These are phyloP conservation scores for Eimeria praecox DNA, from an alignment of 169 alveolate genomes.

Conservation along the genomic window DNA sequence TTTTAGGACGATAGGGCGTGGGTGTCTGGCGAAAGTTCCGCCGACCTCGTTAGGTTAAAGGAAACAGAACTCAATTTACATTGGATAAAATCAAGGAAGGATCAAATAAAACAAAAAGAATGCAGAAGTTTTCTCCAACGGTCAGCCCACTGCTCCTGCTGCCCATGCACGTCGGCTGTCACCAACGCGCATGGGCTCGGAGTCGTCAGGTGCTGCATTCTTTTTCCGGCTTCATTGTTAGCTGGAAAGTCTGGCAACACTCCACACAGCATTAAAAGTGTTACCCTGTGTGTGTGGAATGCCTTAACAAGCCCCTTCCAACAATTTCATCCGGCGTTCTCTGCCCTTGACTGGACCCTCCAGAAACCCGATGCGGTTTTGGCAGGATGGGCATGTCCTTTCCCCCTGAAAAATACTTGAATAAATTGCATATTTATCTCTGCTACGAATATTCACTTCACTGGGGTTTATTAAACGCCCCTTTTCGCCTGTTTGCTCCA, in stretches of 20 bases:
- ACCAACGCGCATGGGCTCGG: not conserved
- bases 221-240: not conserved
- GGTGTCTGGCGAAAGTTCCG: not conserved
- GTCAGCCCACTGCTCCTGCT: not conserved
- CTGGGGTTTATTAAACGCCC: not conserved
- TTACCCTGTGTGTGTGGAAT: not conserved
- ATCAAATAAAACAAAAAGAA: not conserved
- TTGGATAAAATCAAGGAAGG: not conserved
- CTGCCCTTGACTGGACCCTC: not conserved
- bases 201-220: conserved; percentile 15
- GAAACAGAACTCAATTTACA: not conserved
- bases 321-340: not conserved
- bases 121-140: not conserved
- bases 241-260: not conserved
- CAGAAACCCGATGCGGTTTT: not conserved
- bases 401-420: not conserved
- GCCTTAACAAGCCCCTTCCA: not conserved
- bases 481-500: not conserved
- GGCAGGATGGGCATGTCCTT: not conserved
- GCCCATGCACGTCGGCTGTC: not conserved
- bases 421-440: not conserved
- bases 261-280: not conserved
- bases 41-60: not conserved
- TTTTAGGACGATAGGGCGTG: conserved; percentile 6
- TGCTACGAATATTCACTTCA: not conserved